Evolutionary conservation across 2,329 filamentous ascomycete species (phyloP).

Genomic region (Trichophyton equinum): DNA sequence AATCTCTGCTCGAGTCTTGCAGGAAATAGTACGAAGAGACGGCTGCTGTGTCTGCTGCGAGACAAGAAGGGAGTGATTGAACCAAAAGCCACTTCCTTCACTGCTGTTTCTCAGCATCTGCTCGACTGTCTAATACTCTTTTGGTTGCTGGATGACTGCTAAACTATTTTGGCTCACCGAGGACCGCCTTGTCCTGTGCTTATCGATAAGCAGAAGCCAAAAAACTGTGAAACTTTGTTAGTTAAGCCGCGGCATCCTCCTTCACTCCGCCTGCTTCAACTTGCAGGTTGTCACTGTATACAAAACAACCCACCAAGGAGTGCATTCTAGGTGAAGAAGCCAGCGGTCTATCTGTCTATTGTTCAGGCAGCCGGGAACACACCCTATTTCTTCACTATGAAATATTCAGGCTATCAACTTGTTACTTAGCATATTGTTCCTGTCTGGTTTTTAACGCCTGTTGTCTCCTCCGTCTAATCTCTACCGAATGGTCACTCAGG

Average conservation of each 20-base stretch:
- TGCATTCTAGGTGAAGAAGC: not conserved
- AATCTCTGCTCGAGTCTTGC: not conserved
- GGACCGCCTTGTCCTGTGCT: not conserved
- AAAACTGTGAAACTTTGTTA: not conserved
- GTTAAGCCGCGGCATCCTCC: not conserved
- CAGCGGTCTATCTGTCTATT: not conserved
- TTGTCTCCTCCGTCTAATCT: not conserved
- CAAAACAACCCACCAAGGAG: not conserved
- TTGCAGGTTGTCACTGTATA: too few relatives aligned
- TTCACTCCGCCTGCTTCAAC: not conserved
- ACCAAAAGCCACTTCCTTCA: not conserved
- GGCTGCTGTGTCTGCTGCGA: not conserved
- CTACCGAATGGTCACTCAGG: not conserved
- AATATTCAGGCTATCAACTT: not conserved
- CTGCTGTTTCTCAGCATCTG: not conserved
- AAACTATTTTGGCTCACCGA: not conserved
- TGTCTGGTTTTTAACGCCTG: not conserved
- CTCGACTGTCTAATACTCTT: not conserved
- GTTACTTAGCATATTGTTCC: not conserved
- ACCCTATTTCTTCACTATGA: not conserved
- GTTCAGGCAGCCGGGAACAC: not conserved
- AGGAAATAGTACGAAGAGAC: not conserved
- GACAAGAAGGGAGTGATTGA: not conserved
- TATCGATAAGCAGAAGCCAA: conserved; percentile 1
- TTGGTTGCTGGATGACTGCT: not conserved